A percentile compares a stretch with the other conserved stretches of the same genome.
Evolutionary conservation across 2,329 filamentous ascomycete genomes (phyloP).

Genomic region (Mollisia scopiformis): DNA sequence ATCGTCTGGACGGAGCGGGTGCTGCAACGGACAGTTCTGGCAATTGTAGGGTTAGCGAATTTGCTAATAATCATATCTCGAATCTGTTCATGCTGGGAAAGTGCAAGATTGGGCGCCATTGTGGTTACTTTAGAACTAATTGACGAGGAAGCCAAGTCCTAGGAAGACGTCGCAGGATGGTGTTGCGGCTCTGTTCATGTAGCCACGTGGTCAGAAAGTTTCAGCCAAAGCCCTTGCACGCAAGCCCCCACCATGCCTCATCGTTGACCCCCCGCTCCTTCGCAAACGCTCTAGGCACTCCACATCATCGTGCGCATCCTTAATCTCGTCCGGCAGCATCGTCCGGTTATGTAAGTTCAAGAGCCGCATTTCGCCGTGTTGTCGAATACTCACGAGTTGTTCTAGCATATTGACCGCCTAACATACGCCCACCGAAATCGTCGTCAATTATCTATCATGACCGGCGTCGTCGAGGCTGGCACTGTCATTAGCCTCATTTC

Average conservation of each 20-base stretch:
- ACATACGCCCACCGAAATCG: background rate
- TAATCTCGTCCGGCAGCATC: conserved; percentile 2
- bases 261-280: background rate
- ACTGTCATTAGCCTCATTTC: conserved; percentile 24
- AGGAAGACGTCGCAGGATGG: background rate
- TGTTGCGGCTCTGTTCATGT: conserved; percentile 12
- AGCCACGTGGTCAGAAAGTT: background rate
- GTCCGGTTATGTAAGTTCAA: conserved; percentile 8
- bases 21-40: conserved; percentile 12
- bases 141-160: background rate
- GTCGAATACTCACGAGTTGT: background rate
- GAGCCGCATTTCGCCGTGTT: background rate
- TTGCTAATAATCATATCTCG: conserved; percentile 19
- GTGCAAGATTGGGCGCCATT: conserved; percentile 19
- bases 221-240: no score
- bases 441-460: conserved; percentile 14
- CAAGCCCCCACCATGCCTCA: no score
- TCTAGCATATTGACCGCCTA: background rate
- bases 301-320: background rate
- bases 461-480: conserved; percentile 21
- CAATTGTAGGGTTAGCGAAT: conserved; percentile 7
- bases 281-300: conserved; percentile 6
- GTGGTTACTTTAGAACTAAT: background rate
- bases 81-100: conserved; percentile 14
- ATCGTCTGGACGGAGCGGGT: conserved; percentile 14